Evolutionary conservation across 805 yeast genomes (phyloP).

Genomic region (Candida sanyiensis): DNA sequence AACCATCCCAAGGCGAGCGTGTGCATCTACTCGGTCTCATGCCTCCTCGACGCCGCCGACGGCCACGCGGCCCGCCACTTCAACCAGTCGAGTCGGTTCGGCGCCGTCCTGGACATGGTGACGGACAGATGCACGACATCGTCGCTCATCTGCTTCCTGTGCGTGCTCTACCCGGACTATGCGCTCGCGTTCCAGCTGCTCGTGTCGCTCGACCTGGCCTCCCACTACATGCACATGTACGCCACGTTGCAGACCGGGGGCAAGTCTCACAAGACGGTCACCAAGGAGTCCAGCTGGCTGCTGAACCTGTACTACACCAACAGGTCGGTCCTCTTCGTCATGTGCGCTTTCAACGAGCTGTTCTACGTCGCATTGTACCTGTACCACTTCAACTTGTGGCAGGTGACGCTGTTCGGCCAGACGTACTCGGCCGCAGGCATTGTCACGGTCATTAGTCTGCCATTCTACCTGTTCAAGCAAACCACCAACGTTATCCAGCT

Average conservation of each 20-base stretch:
- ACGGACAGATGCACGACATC: constrained; percentile 97
- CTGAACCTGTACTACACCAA: constrained; percentile 84
- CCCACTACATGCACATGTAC: constrained; percentile 98
- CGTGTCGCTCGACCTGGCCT: constrained; percentile 80
- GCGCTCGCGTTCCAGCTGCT: constrained; percentile 64
- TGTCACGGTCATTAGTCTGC: constrained; percentile 57
- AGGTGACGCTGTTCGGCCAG: constrained; percentile 27
- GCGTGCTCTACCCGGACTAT: constrained; percentile 71
- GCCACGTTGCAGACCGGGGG: constrained; percentile 82
- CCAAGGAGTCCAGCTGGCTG: constrained; percentile 61
- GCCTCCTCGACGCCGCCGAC: constrained; percentile 91
- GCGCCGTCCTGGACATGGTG: constrained; percentile 98
- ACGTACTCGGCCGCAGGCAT: constrained; percentile 56
- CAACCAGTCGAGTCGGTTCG: constrained; percentile 86
- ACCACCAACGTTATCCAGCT: constrained; percentile 83
- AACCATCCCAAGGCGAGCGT: constrained; percentile 78
- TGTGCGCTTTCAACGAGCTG: constrained; percentile 90
- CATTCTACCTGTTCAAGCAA: constrained; percentile 90
- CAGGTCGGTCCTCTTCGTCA: constrained; percentile 73
- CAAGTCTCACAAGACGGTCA: constrained; percentile 77
- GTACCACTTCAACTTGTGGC: constrained; percentile 45
- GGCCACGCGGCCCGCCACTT: constrained; percentile 90
- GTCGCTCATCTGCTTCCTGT: constrained; percentile 80
- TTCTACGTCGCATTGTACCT: constrained; percentile 88
- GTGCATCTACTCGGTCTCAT: constrained; percentile 74